These are phyloP conservation scores for Claviceps quebecensis DNA, from an alignment of 2,329 filamentous ascomycete species.

Conservation along the genomic window DNA sequence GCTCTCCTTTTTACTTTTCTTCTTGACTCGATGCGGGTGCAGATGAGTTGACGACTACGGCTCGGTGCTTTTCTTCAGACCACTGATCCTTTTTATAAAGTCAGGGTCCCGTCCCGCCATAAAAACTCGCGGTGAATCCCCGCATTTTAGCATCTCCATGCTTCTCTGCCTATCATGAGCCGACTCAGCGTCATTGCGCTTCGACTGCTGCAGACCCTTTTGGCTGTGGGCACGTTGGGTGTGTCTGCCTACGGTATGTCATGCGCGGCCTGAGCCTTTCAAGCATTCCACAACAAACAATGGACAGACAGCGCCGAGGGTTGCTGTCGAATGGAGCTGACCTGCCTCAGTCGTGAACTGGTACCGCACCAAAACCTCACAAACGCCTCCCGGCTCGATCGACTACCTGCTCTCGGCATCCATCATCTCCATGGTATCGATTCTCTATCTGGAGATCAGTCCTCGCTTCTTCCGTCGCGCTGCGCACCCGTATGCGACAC, in stretches of 20 bases:
- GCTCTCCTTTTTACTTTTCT: background rate
- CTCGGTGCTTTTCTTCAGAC: background rate
- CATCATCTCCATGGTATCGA: conserved; percentile 38
- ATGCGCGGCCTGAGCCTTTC: background rate
- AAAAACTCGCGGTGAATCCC: background rate
- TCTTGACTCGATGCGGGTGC: background rate
- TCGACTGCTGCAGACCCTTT: conserved; percentile 9
- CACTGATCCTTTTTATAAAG: background rate
- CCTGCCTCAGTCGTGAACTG: conserved; percentile 40
- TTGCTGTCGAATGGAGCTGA: background rate
- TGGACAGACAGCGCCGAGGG: background rate
- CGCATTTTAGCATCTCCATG: background rate
- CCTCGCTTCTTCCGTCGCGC: conserved; percentile 30
- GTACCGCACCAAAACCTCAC: conserved; percentile 42
- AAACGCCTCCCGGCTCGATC: conserved; percentile 39
- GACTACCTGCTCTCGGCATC: conserved; percentile 44
- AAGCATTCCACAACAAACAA: background rate
- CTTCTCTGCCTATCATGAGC: conserved; percentile 7
- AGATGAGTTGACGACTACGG: background rate
- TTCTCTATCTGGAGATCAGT: conserved; percentile 37
- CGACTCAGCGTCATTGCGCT: conserved; percentile 6
- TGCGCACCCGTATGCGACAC: conserved; percentile 32
- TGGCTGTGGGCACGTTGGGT: conserved; percentile 8
- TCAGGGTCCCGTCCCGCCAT: background rate
- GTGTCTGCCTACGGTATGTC: conserved; percentile 11